These are phyloP conservation scores for Tetragonia tetragonoides DNA, from an alignment of 148 eudicot genomes.

Conservation along the genomic window DNA sequence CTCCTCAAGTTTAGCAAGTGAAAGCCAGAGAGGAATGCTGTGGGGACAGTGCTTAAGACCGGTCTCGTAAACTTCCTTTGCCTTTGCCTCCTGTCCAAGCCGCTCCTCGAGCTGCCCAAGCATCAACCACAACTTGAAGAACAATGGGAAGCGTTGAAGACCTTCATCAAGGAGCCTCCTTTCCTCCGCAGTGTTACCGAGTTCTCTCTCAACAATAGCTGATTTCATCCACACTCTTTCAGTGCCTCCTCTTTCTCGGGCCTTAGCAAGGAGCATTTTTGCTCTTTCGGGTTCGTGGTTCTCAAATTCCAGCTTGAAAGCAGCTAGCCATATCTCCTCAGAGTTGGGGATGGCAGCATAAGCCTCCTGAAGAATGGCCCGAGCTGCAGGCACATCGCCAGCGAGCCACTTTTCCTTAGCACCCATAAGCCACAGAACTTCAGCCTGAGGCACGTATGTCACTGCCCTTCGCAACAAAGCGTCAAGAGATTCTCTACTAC, in stretches of 20 bases:
- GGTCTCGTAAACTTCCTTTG: slow-evolving; percentile 64
- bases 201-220: slow-evolving; percentile 89
- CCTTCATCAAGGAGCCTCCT: slow-evolving; percentile 81
- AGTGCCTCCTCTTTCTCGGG: slow-evolving; percentile 78
- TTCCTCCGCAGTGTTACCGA: slow-evolving; percentile 75
- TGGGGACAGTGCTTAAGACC: slow-evolving; percentile 71
- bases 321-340: slow-evolving; percentile 98
- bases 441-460: slow-evolving; percentile 84
- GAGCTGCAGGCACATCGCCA: slow-evolving; percentile 90
- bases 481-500: slow-evolving; percentile 83
- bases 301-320: slow-evolving; percentile 92
- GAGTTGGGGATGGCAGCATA: slow-evolving; percentile 89
- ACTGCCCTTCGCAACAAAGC: slow-evolving; percentile 81
- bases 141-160: slow-evolving; percentile 65
- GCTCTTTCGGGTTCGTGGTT: slow-evolving; percentile 92
- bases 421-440: slow-evolving; percentile 94
- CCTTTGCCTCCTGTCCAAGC: slow-evolving; percentile 46
- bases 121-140: slow-evolving; percentile 92
- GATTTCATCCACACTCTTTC: slow-evolving; percentile 99
- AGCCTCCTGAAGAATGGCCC: slow-evolving; percentile 87
- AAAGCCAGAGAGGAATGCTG: slow-evolving; percentile 83
- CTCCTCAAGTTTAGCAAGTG: slow-evolving; percentile 83
- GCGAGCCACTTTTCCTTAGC: slow-evolving; percentile 99
- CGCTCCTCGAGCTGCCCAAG: slow-evolving; percentile 89
- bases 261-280: slow-evolving; percentile 83